phyloP scores from a whole-genome alignment of 352 stramenopile species.

The Globisporangium abappressorium region DNA sequence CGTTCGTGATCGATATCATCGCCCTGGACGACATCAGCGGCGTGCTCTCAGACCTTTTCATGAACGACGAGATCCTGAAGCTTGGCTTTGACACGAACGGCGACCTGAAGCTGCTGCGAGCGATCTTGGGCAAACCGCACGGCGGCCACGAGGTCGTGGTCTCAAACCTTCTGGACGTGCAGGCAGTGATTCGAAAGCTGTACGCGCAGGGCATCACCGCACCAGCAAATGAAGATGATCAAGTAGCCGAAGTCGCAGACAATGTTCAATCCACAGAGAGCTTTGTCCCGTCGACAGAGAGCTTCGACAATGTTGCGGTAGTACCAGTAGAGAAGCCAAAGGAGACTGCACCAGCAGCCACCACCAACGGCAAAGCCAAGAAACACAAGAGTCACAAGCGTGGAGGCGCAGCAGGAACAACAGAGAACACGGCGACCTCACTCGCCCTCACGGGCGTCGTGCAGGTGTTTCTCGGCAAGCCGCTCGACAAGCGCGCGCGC shows the following conservation, averaged over 20 bases:
- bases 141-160: constrained; percentile 30
- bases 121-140: constrained; percentile 29
- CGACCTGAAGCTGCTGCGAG: constrained; percentile 55
- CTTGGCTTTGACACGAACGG: constrained; percentile 69
- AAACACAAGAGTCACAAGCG: not conserved
- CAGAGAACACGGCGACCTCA: constrained; percentile 16
- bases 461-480: constrained; percentile 52
- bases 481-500: constrained; percentile 64
- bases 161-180: constrained; percentile 54
- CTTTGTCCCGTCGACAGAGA: constrained; percentile 5
- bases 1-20: constrained; percentile 70
- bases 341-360: not conserved
- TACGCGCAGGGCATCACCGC: constrained; percentile 8
- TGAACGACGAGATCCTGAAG: constrained; percentile 50
- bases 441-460: constrained; percentile 52
- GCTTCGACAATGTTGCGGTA: not conserved
- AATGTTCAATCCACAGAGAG: constrained; percentile 9
- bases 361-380: constrained; percentile 13
- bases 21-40: constrained; percentile 30
- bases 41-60: constrained; percentile 42
- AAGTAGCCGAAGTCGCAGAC: constrained; percentile 3
- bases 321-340: not conserved
- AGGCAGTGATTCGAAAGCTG: constrained; percentile 44
- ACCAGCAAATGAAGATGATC: not conserved
- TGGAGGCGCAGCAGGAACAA: constrained; percentile 21